Percentiles rank a stretch among this genome's conserved stretches.
Evolutionary conservation across 768 basidiomycete genomes (phyloP).

Genomic region (Tulasnella sp.): DNA sequence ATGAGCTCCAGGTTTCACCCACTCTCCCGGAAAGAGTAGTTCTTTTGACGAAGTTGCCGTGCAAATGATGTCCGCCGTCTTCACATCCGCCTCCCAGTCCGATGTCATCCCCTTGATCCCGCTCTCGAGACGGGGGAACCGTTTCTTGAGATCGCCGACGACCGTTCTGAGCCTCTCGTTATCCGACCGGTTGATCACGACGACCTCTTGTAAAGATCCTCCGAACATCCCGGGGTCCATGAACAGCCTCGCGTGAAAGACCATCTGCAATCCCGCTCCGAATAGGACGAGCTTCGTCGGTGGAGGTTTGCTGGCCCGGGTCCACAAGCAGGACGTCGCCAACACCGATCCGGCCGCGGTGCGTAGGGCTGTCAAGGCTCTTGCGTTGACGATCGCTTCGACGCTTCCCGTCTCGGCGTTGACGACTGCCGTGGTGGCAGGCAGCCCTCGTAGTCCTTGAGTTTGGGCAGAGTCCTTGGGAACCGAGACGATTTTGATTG

Average conservation of each 20-base stretch:
- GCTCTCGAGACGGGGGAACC: conserved; percentile 21
- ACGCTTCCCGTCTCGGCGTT: conserved; percentile 57
- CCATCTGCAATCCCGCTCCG: conserved; percentile 62
- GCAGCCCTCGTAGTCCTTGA: conserved; percentile 44
- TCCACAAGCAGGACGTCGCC: conserved; percentile 12
- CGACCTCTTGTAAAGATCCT: conserved; percentile 35
- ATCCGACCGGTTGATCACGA: conserved; percentile 50
- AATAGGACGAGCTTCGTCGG: conserved; percentile 43
- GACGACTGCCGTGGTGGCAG: conserved; percentile 64
- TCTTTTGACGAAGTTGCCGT: conserved; percentile 58
- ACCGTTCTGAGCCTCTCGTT: conserved; percentile 39
- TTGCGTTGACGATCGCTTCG: conserved; percentile 70
- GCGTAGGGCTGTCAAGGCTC: conserved; percentile 62
- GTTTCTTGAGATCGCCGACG: conserved; percentile 20
- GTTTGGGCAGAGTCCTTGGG: conserved; percentile 30
- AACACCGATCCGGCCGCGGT: conserved; percentile 60
- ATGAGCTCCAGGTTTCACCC: not conserved
- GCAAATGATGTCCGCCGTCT: conserved; percentile 53
- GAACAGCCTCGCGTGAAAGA: conserved; percentile 52
- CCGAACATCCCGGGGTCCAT: conserved; percentile 28
- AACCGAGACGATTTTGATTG: conserved; percentile 73
- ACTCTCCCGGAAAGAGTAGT: conserved; percentile 52
- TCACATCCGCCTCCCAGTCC: conserved; percentile 23
- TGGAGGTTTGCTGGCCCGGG: conserved; percentile 24
- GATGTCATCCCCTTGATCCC: conserved; percentile 16